These are phyloP conservation scores for Jackrogersella multiformis DNA, from an alignment of 495 filamentous ascomycete genomes.

Conservation along the genomic window DNA sequence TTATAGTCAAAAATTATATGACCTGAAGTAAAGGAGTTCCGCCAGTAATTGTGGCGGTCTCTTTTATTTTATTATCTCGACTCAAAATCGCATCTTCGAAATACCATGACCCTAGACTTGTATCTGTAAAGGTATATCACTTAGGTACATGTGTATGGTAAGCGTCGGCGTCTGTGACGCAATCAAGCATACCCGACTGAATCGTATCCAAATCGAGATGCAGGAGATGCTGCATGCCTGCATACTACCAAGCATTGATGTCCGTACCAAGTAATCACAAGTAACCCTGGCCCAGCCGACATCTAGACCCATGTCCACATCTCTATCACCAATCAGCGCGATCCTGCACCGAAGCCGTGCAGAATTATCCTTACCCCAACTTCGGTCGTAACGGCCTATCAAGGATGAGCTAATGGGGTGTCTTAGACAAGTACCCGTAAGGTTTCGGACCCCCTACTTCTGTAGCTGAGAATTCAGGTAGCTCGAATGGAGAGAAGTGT, in stretches of 20 bases:
- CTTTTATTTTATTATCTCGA: conserved; percentile 31
- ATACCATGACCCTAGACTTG: conserved; percentile 24
- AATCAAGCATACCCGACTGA: conserved; percentile 26
- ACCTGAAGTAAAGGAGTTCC: neutral
- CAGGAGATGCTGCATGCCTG: no score
- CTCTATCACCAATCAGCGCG: conserved; percentile 12
- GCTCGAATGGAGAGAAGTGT: neutral
- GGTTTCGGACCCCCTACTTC: neutral
- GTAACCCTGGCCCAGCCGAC: conserved; percentile 10
- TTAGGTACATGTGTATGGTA: neutral
- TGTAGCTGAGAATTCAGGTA: conserved; percentile 23
- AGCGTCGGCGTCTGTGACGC: conserved; percentile 30
- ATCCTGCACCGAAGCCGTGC: conserved; percentile 14
- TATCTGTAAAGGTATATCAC: no score
- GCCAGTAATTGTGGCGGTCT: neutral
- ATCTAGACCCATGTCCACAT: conserved; percentile 14
- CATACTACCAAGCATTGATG: no score
- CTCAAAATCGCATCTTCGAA: conserved; percentile 14
- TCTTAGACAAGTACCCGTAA: conserved; percentile 6
- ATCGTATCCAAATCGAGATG: conserved; percentile 32
- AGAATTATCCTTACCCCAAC: neutral
- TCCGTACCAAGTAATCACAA: neutral
- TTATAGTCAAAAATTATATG: neutral
- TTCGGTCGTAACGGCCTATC: neutral
- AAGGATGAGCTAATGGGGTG: conserved; percentile 27